Evolutionary conservation across 257 asterid genomes (phyloP).

Genomic region (Coffea canephora): DNA sequence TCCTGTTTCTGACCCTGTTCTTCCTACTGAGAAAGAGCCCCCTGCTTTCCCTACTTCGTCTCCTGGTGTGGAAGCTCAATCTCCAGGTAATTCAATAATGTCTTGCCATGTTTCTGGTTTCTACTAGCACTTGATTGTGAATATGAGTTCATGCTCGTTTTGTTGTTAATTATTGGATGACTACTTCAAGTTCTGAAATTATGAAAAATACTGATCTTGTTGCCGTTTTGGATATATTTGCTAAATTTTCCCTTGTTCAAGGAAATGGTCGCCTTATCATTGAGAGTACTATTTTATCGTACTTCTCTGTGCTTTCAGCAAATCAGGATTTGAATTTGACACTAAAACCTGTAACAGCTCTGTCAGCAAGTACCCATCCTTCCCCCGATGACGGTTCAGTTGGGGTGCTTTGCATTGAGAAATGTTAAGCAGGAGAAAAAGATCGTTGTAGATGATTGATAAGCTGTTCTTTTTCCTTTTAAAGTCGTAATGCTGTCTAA

Average conservation of each 20-base stretch:
- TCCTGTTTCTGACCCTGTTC: constrained; percentile 80
- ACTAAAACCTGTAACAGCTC: too few relatives aligned
- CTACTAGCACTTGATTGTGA: constrained; percentile 3
- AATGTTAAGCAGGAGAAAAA: too few relatives aligned
- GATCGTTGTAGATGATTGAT: background rate
- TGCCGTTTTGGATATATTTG: constrained; percentile 15
- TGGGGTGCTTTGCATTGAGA: background rate
- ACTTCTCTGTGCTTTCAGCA: too few relatives aligned
- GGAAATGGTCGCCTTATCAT: background rate
- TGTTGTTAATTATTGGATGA: background rate
- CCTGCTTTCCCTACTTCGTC: constrained; percentile 65
- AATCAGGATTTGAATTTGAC: too few relatives aligned
- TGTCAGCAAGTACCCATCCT: too few relatives aligned
- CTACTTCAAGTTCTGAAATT: background rate
- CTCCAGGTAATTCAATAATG: constrained; percentile 62
- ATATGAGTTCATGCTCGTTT: constrained; percentile 5
- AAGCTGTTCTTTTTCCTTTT: background rate
- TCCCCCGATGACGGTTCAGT: too few relatives aligned
- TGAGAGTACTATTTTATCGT: too few relatives aligned
- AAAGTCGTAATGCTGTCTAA: constrained; percentile 6
- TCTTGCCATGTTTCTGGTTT: constrained; percentile 7
- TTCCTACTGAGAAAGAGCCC: constrained; percentile 66
- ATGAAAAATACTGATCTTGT: background rate
- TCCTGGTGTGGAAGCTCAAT: constrained; percentile 47
- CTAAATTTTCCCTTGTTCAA: background rate